Evolutionary conservation across 805 yeast species (phyloP).

Genomic region (Groenewaldozyma salmanticensis): DNA sequence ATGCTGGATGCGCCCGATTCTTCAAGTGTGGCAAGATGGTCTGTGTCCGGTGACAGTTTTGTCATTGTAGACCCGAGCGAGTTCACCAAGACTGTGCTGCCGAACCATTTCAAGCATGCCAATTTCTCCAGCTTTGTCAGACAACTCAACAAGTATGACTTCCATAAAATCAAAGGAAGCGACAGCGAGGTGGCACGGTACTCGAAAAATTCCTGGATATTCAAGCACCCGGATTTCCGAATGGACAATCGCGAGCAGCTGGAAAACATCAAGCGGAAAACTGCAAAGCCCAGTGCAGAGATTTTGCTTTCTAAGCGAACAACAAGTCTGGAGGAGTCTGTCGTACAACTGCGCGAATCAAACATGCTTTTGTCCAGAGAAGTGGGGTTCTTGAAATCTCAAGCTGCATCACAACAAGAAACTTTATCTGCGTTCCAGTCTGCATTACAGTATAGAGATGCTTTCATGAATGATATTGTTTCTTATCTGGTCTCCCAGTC

Average conservation of each 20-base stretch:
- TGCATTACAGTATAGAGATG: background rate
- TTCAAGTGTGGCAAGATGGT: constrained; percentile 74
- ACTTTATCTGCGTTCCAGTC: background rate
- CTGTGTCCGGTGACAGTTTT: constrained; percentile 74
- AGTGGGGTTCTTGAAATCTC: background rate
- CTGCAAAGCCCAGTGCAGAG: constrained; percentile 22
- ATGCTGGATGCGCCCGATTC: constrained; percentile 82
- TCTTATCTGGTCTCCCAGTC: background rate
- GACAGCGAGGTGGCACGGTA: constrained; percentile 7
- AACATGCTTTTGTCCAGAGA: background rate
- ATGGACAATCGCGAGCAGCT: constrained; percentile 67
- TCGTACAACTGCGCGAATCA: background rate
- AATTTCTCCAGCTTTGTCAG: constrained; percentile 93
- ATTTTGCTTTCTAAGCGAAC: background rate
- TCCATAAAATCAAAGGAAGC: constrained; percentile 73
- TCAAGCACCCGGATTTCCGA: constrained; percentile 81
- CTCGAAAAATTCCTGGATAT: constrained; percentile 69
- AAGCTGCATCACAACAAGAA: background rate
- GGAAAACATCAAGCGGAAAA: constrained; percentile 80
- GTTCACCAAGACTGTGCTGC: constrained; percentile 79
- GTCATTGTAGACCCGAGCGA: constrained; percentile 84
- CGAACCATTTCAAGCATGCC: constrained; percentile 87
- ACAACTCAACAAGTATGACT: constrained; percentile 92
- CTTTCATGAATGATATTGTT: background rate
- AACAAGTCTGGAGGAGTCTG: background rate